These are phyloP conservation scores for Colletotrichum tofieldiae DNA, from an alignment of 2,329 filamentous ascomycete genomes.

Conservation along the genomic window DNA sequence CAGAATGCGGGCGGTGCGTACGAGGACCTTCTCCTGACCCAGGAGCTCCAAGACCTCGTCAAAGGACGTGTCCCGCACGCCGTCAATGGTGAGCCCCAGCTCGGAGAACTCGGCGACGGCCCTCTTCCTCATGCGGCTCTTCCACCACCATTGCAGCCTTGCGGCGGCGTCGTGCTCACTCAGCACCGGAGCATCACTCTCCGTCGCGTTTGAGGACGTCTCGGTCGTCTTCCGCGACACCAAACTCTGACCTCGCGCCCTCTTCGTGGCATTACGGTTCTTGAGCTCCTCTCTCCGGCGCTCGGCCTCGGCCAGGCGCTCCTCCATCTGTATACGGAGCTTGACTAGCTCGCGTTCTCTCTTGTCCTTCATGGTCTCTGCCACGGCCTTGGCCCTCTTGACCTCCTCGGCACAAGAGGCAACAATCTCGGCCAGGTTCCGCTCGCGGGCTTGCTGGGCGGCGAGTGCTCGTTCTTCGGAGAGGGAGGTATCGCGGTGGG, in stretches of 20 bases:
- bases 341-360: conserved; percentile 81
- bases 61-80: conserved; percentile 79
- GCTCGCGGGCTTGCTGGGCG: conserved; percentile 83
- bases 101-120: conserved; percentile 77
- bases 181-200: conserved; percentile 61
- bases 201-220: conserved; percentile 64
- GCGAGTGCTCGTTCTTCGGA: conserved; percentile 85
- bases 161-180: conserved; percentile 74
- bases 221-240: conserved; percentile 66
- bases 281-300: conserved; percentile 77
- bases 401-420: conserved; percentile 88
- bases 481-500: conserved; percentile 73
- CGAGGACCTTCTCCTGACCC: conserved; percentile 76
- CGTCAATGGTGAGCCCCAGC: conserved; percentile 79
- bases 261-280: conserved; percentile 67
- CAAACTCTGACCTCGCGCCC: conserved; percentile 68
- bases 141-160: conserved; percentile 81
- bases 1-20: conserved; percentile 77
- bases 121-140: conserved; percentile 69
- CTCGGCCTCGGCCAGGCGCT: conserved; percentile 84
- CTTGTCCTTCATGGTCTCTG: conserved; percentile 85
- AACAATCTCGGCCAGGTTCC: conserved; percentile 86
- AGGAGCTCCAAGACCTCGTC: conserved; percentile 81
- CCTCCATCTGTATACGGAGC: conserved; percentile 82
- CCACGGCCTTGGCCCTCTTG: conserved; percentile 85